Conservation (phyloP, 352 stramenopile species). For the Phytophthora multivora region DNA sequence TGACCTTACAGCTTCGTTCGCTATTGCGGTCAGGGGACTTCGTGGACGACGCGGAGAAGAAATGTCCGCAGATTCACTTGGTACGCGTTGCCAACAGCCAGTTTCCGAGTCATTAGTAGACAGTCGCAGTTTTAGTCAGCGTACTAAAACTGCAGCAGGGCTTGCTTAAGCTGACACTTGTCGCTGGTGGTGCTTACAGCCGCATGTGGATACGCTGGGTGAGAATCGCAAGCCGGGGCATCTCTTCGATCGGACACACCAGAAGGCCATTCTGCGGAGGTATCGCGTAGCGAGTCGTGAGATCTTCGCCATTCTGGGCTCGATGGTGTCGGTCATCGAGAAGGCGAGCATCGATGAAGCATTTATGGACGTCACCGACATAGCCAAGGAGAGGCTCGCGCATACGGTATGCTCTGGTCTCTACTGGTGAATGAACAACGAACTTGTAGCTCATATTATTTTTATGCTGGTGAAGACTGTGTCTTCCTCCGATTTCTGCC, state of each 20-base stretch:
- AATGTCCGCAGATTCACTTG: conserved; percentile 81
- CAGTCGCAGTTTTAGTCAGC: too few species aligned
- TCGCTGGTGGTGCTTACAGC: conserved; percentile 35
- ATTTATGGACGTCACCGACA: conserved; percentile 80
- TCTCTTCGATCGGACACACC: conserved; percentile 71
- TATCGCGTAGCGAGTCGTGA: conserved; percentile 81
- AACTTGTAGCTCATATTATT: conserved; percentile 2
- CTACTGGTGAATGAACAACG: not conserved
- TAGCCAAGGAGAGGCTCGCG: conserved; percentile 58
- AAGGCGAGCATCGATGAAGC: conserved; percentile 85
- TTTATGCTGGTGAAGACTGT: conserved; percentile 33
- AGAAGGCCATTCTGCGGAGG: conserved; percentile 81
- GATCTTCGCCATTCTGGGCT: conserved; percentile 71
- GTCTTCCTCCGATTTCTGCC: conserved; percentile 68
- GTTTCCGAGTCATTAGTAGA: not conserved
- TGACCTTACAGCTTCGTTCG: too few species aligned
- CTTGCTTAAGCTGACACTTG: conserved; percentile 15
- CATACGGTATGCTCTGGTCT: conserved; percentile 35
- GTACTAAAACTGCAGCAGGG: not conserved
- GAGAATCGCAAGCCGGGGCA: conserved; percentile 72
- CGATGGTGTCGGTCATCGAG: conserved; percentile 61
- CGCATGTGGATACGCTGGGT: conserved; percentile 81
- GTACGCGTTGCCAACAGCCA: conserved; percentile 31
- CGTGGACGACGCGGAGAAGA: conserved; percentile 59
- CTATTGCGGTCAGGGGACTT: conserved; percentile 51